Base-by-base conservation (phyloP, 495 filamentous ascomycete genomes). In the Amniculicola lignicola region DNA sequence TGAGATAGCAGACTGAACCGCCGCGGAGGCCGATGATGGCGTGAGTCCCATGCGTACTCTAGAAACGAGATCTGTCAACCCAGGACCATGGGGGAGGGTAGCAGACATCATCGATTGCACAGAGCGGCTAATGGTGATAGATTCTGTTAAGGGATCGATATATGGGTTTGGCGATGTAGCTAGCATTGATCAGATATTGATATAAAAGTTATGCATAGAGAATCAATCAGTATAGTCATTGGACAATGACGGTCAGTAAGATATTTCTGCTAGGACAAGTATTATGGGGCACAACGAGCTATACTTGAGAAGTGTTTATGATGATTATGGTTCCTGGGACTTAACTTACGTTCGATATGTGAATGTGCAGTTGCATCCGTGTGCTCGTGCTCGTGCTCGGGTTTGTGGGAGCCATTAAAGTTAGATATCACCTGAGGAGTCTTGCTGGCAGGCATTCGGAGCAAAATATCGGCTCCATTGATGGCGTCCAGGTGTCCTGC, bases 381-480 rank as follows among this genome's bases (percentile, higher is more conserved):
- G n/a, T n/a, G n/a, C n/a, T n/a, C n/a, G n/a, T n/a, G n/a, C n/a
- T n/a, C n/a, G n/a, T n/a, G n/a, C n/a, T n/a, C n/a, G n/a, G n/a
- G n/a, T n/a, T n/a, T n/a, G n/a, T n/a, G n/a, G n/a, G n/a, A n/a
- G n/a, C n/a, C 46, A 16, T 50, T 50, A 18, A 50, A 50, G 18
- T 50, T 21, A 15, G 16, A 9, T 3, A 50, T 12, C 31, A 36
- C 28, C 10, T 50, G 11, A 50, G 18, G 27, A 3, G 46, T 2
- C 12, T 22, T 7, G 31, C 9, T 14, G 9, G 28, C 12, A 10
- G 46, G 46, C 46, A 53, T 28, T 19, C 43, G 49, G 2, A 53
- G 18, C 39, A 53, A 21, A 22, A 53, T 53, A 27, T 53, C 49
- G 27, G 37, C 36, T 12, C 36, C 49, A 43, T 53, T 53, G 49